phyloP scores from a whole-genome alignment of 1,139 yeast species.

The Hansenula sp. region DNA sequence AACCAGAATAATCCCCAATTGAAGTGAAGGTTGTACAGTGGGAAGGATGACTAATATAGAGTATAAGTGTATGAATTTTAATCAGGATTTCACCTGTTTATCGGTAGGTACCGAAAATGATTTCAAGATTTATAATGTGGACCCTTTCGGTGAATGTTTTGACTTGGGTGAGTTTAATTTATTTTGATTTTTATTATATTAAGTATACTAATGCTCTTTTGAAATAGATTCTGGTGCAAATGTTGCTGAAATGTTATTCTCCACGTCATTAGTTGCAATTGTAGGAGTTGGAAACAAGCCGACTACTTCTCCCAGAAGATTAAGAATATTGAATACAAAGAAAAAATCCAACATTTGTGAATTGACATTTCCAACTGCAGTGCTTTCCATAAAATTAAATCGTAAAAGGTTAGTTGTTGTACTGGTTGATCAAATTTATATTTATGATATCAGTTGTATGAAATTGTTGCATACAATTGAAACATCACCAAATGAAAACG shows the following conservation, averaged over 20 bases:
- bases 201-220: background rate
- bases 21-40: background rate
- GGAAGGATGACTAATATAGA: background rate
- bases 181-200: background rate
- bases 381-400: conserved; percentile 60
- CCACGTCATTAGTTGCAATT: conserved; percentile 64
- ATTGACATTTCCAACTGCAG: conserved; percentile 58
- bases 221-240: conserved; percentile 27
- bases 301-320: conserved; percentile 38
- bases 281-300: conserved; percentile 47
- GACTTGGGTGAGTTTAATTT: conserved; percentile 23
- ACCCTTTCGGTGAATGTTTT: conserved; percentile 57
- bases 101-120: conserved; percentile 53
- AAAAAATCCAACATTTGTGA: conserved; percentile 68
- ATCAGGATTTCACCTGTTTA: conserved; percentile 60
- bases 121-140: conserved; percentile 55
- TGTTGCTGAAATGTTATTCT: conserved; percentile 61
- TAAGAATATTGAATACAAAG: conserved; percentile 64
- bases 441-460: conserved; percentile 73
- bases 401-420: conserved; percentile 61
- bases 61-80: conserved; percentile 38
- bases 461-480: conserved; percentile 62
- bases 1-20: too few relatives aligned
- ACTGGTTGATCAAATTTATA: conserved; percentile 60
- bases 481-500: conserved; percentile 33